A percentile compares a stretch with the other conserved stretches of the same genome.
phyloP scores from a whole-genome alignment of 176 grass and related monocot genomes.

The Sorghum bicolor region Sorghum_bicolor_NCBIv3 NC_012870.2:7534501-7535000 shows the following conservation, averaged over 20 bases:
- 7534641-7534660: conserved; percentile 75
- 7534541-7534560: no score
- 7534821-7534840: not conserved
- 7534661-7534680: conserved; percentile 80
- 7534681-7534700: conserved; percentile 88
- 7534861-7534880: not conserved
- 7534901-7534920: conserved; percentile 5
- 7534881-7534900: not conserved
- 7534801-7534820: conserved; percentile 23
- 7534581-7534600: not conserved
- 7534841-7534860: not conserved
- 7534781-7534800: conserved; percentile 71
- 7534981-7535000: not conserved
- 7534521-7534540: conserved; percentile 72
- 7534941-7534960: not conserved
- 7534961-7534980: not conserved
- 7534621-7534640: conserved; percentile 76
- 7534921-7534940: not conserved
- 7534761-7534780: conserved; percentile 73
- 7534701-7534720: conserved; percentile 88
- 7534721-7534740: conserved; percentile 78
- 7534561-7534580: no score
- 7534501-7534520: conserved; percentile 98
- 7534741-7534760: conserved; percentile 81
- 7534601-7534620: not conserved